These are phyloP conservation scores for Mrakia gelida DNA, from an alignment of 768 basidiomycete species.

Conservation along the genomic window DNA sequence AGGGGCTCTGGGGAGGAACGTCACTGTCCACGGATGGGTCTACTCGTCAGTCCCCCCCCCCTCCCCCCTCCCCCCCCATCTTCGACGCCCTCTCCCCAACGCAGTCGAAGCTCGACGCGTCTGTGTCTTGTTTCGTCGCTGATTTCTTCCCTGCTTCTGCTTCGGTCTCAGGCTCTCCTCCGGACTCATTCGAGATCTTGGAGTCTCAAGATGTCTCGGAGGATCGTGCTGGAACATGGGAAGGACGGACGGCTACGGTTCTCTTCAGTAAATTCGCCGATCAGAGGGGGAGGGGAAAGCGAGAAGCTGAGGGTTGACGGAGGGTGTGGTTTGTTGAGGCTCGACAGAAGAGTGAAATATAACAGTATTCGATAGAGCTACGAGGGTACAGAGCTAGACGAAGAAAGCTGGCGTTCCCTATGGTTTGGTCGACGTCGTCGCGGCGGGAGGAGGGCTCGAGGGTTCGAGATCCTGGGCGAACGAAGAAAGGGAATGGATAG, in stretches of 20 bases:
- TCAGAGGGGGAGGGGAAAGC: not conserved
- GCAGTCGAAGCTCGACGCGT: too few relatives aligned
- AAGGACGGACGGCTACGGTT: not conserved
- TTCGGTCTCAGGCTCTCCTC: not conserved
- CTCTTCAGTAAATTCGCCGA: not conserved
- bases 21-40: slow-evolving; percentile 11
- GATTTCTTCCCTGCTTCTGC: not conserved
- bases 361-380: too few relatives aligned
- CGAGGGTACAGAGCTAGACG: too few relatives aligned
- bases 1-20: not conserved
- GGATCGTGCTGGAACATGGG: not conserved
- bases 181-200: not conserved
- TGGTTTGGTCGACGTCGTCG: too few relatives aligned
- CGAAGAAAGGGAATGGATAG: too few relatives aligned
- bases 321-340: too few relatives aligned
- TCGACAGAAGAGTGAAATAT: not conserved
- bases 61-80: not conserved
- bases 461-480: too few relatives aligned
- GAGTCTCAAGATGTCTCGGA: not conserved
- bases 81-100: too few relatives aligned
- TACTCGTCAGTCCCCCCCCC: not conserved
- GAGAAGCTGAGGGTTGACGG: not conserved
- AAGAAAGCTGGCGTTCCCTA: too few relatives aligned
- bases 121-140: not conserved
- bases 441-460: too few relatives aligned